Base-by-base conservation (phyloP, 192 early-diverging fungal species). In the Jimgerdemannia lactiflua region DNA sequence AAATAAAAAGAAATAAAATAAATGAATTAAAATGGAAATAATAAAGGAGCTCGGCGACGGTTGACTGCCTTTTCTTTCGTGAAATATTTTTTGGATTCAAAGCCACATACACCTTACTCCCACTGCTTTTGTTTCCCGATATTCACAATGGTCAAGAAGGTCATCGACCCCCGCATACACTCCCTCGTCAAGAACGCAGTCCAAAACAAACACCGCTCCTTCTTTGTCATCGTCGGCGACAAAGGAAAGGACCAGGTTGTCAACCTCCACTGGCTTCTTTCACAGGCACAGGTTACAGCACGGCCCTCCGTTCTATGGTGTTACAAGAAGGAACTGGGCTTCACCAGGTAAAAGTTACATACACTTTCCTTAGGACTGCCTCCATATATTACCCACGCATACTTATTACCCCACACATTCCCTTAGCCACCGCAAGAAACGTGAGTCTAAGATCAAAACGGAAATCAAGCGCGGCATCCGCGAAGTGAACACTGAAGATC, bases 231-330 rank as follows among this genome's bases (percentile, higher is more conserved):
- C 29, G 94, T 99, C 17, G 98, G 98, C 67, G 98, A 99, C 87
- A 91, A 90, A 71, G 96, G 96, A 73, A 92, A 91, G 72, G 92
- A 95, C 79, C 93, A 95, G 85, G 91, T 99, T 65, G 97, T 98
- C 49, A 99, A 97, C 77, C 86, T 99, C 73, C 98, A 99, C 83
- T 98, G 94, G 90, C 87, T 99, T 74, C 86, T 98, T 11, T 94
- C 95, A 41, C 97, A 99, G 86, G 94, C 96, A 11, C 89, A 95
- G 71, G 94, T 97, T 14, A 88, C 93, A 2, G 90, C 93, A 6
- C 85, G 97, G 43, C 97, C 98, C 11, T 94, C 91, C 14, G 98
- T 99, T n/a, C 90, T 99, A 41, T 99, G 98, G 98, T 99, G 98
- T 85, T 99, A 99, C 88, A 98, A 99, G 79, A 99, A 98, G 83